Evolutionary conservation across 495 filamentous ascomycete genomes (phyloP).

Genomic region (Hypomontagnella submonticulosa): DNA sequence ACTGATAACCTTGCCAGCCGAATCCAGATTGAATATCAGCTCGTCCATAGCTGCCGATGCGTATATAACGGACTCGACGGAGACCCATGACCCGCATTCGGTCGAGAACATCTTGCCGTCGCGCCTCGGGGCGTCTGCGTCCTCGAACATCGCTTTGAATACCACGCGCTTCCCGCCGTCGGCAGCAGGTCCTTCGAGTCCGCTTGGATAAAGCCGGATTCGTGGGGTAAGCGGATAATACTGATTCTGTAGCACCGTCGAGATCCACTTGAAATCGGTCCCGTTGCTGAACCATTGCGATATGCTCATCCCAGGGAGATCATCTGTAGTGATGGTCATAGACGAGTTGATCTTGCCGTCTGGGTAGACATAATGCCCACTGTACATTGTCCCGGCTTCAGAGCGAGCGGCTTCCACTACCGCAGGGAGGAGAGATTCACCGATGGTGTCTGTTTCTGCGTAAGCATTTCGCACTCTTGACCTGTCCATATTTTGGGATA

Average conservation of each 20-base stretch:
- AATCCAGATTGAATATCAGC: slow-evolving; percentile 46
- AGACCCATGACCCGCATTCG: slow-evolving; percentile 47
- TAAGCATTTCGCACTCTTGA: slow-evolving; percentile 6
- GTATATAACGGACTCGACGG: slow-evolving; percentile 45
- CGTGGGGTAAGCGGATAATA: slow-evolving; percentile 45
- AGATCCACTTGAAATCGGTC: slow-evolving; percentile 54
- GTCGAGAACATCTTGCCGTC: slow-evolving; percentile 48
- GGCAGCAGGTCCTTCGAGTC: slow-evolving; percentile 43
- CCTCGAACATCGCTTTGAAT: slow-evolving; percentile 60
- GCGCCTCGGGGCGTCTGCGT: slow-evolving; percentile 44
- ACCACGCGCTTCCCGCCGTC: slow-evolving; percentile 50
- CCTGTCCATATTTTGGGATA: not conserved
- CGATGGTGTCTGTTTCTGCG: slow-evolving; percentile 44
- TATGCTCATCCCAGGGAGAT: slow-evolving; percentile 58
- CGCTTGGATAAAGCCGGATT: slow-evolving; percentile 58
- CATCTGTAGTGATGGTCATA: slow-evolving; percentile 54
- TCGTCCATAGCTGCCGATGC: slow-evolving; percentile 46
- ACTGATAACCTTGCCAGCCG: slow-evolving; percentile 39
- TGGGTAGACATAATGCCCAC: slow-evolving; percentile 53
- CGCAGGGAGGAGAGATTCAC: slow-evolving; percentile 51
- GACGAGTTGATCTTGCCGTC: slow-evolving; percentile 52
- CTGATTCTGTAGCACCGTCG: slow-evolving; percentile 47
- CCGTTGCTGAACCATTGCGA: slow-evolving; percentile 63
- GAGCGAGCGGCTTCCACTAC: slow-evolving; percentile 51
- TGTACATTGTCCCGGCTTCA: slow-evolving; percentile 52